A percentile compares a stretch with the other conserved stretches of the same genome.
Evolutionary conservation across 768 basidiomycete genomes (phyloP).

Genomic region (Tylopilus cervinicoccineus): DNA sequence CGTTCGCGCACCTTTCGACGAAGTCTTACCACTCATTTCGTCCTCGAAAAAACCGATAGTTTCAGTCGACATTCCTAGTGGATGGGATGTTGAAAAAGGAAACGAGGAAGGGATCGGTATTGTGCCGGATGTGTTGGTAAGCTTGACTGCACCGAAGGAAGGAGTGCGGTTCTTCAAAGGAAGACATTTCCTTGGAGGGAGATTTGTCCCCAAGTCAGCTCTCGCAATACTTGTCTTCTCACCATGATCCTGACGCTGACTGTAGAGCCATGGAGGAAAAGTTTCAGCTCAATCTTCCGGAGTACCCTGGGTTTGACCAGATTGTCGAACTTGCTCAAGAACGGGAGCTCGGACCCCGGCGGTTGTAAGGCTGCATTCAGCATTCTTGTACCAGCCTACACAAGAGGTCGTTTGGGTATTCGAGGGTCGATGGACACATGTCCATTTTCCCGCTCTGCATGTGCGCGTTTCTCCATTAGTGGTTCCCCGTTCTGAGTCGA

Average conservation of each 20-base stretch:
- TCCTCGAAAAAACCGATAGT: conserved; percentile 75
- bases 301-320: conserved; percentile 75
- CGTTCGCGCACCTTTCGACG: conserved; percentile 82
- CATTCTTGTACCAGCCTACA: background rate
- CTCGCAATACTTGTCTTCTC: background rate
- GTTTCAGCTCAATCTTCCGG: conserved; percentile 74
- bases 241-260: background rate
- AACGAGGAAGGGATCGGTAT: conserved; percentile 49
- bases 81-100: conserved; percentile 93
- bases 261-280: conserved; percentile 67
- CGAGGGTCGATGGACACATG: too few relatives aligned
- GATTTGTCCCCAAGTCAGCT: conserved; percentile 85
- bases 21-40: conserved; percentile 62
- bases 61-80: conserved; percentile 93
- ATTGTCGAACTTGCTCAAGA: conserved; percentile 66
- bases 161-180: conserved; percentile 78
- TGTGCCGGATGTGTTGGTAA: conserved; percentile 76
- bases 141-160: conserved; percentile 91
- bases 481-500: too few relatives aligned
- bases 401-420: too few relatives aligned
- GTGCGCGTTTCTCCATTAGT: too few relatives aligned
- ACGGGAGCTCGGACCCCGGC: background rate
- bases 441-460: too few relatives aligned
- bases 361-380: conserved; percentile 2
- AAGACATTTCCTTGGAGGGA: conserved; percentile 88